Evolutionary conservation across 2,329 filamentous ascomycete genomes (phyloP), one percentile per base, ranked within the genome.

Genomic region (Orbilia quercus): DNA sequence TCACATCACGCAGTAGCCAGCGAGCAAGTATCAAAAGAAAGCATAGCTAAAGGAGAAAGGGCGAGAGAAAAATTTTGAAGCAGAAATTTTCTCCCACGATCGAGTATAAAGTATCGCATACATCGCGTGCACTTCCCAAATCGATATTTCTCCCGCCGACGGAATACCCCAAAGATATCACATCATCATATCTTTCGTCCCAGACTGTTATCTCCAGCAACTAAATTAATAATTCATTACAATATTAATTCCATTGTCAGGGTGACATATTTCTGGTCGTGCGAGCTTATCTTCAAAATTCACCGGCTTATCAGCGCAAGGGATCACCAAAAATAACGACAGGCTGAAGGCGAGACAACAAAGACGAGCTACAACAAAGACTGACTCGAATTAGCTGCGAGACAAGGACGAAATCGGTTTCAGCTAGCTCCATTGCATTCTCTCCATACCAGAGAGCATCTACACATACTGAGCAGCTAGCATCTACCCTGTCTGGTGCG

Each of bases 121-220:
- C 38, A 66, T 73, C 69, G 69, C 69, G 60, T 73, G 38, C 60
- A 73, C 69, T 55, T 73, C 69, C 69, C 69, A 47, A 65, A 73
- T 60, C 18, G 16, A 3, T 40, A 16, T 7, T 40, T 16, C n/a
- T 16, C 14, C 12, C n/a, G 11, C 14, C 36, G 12, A 40, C 36
- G 36, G 36, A 16, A 4, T 14, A 40, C 36, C 6, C n/a, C 36
- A 40, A 40, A 40, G n/a, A n/a, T n/a, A n/a, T n/a, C n/a, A n/a
- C n/a, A n/a, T n/a, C n/a, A n/a, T n/a, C n/a, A n/a, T n/a, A n/a
- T n/a, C n/a, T n/a, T n/a, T n/a, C n/a, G n/a, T n/a, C n/a, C n/a
- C n/a, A n/a, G n/a, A n/a, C n/a, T 47, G 59, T 20, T 58, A 48
- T 67, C 58, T 36, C 53, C 63, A 53, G 18, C 45, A 40, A 16